Conservation (phyloP, 148 eudicot genomes). For the Diospyros kaki region DNA sequence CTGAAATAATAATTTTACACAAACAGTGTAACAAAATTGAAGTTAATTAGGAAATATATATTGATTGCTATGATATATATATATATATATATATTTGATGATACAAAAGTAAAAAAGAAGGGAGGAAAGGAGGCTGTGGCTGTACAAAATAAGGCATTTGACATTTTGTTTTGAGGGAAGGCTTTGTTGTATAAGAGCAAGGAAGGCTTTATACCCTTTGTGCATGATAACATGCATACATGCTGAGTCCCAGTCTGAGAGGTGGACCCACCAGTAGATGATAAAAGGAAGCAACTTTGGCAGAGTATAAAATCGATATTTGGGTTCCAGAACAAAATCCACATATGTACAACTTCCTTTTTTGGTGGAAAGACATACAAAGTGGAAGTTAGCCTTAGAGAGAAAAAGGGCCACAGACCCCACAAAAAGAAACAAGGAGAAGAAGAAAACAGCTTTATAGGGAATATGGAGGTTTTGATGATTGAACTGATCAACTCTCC, state of each 20-base stretch:
- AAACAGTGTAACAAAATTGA: too few relatives aligned
- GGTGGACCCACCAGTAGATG: conserved; percentile 21
- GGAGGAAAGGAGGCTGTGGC: too few relatives aligned
- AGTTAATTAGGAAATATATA: too few relatives aligned
- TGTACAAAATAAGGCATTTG: too few relatives aligned
- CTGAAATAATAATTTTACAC: too few relatives aligned
- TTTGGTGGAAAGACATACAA: conserved; percentile 11
- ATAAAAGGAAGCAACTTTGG: conserved; percentile 18
- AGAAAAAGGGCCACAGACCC: conserved; percentile 17
- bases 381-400: conserved; percentile 18
- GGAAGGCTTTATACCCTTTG: too few relatives aligned
- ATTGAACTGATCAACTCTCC: background rate
- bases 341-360: conserved; percentile 24
- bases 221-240: background rate
- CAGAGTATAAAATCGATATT: conserved; percentile 22
- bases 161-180: too few relatives aligned
- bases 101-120: too few relatives aligned
- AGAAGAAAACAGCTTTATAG: conserved; percentile 20
- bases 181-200: too few relatives aligned
- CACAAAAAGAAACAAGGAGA: conserved; percentile 2
- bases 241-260: background rate
- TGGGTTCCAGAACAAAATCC: conserved; percentile 37
- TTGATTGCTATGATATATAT: too few relatives aligned
- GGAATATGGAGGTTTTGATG: conserved; percentile 27
- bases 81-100: too few relatives aligned